A percentile compares a stretch with the other conserved stretches of the same genome.
phyloP scores from a whole-genome alignment of 805 yeast genomes.

The Saturnispora quitensis region DNA sequence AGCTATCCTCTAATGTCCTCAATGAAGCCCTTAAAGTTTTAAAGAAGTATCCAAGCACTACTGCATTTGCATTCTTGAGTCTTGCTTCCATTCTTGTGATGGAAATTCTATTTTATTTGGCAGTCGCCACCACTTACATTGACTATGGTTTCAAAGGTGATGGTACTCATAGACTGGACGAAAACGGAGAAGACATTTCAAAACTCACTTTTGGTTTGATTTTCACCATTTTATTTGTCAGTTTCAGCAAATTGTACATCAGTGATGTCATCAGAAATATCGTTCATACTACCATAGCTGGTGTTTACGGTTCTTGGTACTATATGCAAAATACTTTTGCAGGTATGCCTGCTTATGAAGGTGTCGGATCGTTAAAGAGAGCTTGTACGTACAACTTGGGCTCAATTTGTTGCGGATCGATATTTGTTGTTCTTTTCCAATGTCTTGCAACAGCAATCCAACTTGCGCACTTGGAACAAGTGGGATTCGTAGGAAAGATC shows the following conservation, averaged over 20 bases:
- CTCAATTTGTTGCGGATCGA: constrained; percentile 71
- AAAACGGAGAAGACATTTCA: constrained; percentile 14
- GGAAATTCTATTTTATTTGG: constrained; percentile 4
- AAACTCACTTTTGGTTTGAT: constrained; percentile 43
- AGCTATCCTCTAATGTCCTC: constrained; percentile 22
- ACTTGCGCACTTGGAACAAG: not conserved
- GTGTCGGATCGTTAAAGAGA: constrained; percentile 65
- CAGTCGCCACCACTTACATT: constrained; percentile 9
- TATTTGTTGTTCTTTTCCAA: constrained; percentile 70
- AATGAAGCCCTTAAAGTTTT: constrained; percentile 60
- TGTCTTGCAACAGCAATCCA: constrained; percentile 34
- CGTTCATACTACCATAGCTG: constrained; percentile 74
- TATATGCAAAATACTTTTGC: constrained; percentile 47
- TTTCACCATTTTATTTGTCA: constrained; percentile 39
- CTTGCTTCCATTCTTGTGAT: constrained; percentile 19
- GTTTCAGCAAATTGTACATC: constrained; percentile 73
- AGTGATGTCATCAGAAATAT: constrained; percentile 75
- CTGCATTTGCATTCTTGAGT: constrained; percentile 32
- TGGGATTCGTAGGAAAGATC: constrained; percentile 9
- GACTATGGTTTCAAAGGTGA: constrained; percentile 13
- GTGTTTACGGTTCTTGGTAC: constrained; percentile 91
- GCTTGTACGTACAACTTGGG: constrained; percentile 84
- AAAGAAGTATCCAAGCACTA: constrained; percentile 58
- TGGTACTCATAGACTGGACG: constrained; percentile 10
- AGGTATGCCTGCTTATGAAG: constrained; percentile 67